Base-by-base conservation (phyloP, 164 flowering plant species). In the Annona cherimola region DNA sequence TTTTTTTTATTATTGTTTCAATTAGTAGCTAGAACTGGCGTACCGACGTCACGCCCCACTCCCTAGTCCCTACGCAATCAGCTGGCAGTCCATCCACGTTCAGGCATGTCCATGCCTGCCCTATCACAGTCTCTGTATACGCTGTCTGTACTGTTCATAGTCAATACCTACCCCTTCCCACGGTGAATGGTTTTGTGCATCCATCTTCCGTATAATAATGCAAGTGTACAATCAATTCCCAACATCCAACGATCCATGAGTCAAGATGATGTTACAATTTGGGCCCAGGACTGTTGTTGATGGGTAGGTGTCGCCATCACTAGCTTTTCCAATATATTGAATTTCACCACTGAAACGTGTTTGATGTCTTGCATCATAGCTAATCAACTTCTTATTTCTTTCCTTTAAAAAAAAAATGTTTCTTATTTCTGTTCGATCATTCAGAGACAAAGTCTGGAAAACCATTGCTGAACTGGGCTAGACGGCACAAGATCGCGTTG, bases 401-500 rank as follows among this genome's bases (percentile, higher is more conserved):
- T 50, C 9, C 35, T 26, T 26, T 26, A 0, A 26, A 26, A 26
- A 26, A 26, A 4, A 42, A 43, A 42, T 8, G 19, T 66, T 39
- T 35, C 42, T 44, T 7, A 44, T 6, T 66, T 8, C 42, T 66
- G 55, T 45, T 66, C 54, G 69, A 4, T 68, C 50, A 45, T 77
- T 43, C 96, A 95, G 99, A 95, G 69, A 79, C 89, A 50, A 87
- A 82, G 72, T 84, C 81, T 8, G 99, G 99, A 59, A 91, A 84
- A 75, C 93, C 97, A 41, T 82, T 80, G 75, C 78, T 95, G 81
- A 93, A 86, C 79, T 95, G 99, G 99, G 90, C 97, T 66, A 75
- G 98, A 41, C 75, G 98, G 46, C 99, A 95, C 90, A 95, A 89
- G 86, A 87, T 95, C 72, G 97, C 91, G 2, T 69, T 91, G 64